Percentiles rank a stretch among this genome's conserved stretches.
phyloP scores from a whole-genome alignment of 352 stramenopile species.

The Phytophthora sansomeana region DNA sequence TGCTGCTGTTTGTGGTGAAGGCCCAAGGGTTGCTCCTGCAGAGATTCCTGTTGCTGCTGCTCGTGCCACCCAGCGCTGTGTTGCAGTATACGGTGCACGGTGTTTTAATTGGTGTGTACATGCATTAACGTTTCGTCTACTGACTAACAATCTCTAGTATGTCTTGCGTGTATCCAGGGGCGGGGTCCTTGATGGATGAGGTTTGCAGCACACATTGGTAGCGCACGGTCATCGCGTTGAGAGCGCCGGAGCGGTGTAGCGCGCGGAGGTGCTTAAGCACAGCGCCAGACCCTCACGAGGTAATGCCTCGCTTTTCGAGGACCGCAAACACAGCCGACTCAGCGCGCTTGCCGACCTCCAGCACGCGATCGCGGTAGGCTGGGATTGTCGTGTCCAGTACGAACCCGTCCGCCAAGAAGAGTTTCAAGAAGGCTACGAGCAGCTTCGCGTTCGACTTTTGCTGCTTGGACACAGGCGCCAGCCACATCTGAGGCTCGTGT shows the following conservation, averaged over 20 bases:
- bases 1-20: background rate
- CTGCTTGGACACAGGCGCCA: background rate
- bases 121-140: background rate
- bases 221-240: background rate
- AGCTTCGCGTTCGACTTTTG: background rate
- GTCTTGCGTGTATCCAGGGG: background rate
- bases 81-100: no score
- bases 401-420: constrained; percentile 18
- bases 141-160: background rate
- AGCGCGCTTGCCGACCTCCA: constrained; percentile 3
- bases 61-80: no score
- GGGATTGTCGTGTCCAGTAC: background rate
- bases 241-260: constrained; percentile 1
- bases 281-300: background rate
- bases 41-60: no score
- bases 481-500: constrained; percentile 12
- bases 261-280: constrained; percentile 19
- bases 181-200: background rate
- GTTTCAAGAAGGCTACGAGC: constrained; percentile 26
- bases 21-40: no score
- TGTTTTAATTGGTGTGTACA: no score
- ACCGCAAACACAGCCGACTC: constrained; percentile 8
- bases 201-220: background rate
- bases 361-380: constrained; percentile 11
- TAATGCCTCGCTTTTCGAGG: constrained; percentile 3